Base-by-base conservation (phyloP, 768 basidiomycete species). In the Jaapia argillacea region DNA sequence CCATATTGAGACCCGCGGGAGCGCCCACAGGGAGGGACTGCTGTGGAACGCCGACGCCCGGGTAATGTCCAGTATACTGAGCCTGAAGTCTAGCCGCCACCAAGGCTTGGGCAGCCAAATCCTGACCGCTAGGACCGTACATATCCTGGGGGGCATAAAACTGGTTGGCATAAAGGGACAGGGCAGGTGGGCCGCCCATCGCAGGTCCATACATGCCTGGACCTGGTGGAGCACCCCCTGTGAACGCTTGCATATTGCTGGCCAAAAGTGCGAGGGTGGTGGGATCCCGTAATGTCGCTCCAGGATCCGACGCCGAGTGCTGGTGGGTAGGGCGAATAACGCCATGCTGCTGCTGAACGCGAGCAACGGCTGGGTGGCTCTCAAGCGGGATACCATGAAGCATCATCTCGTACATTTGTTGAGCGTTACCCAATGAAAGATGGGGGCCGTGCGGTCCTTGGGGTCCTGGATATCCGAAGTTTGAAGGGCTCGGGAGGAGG, bases 391-490 rank as follows among this genome's bases (percentile, higher is more conserved):
- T 61, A 22, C 65, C 71, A 33, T 75, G 74, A 39, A 77, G 63
- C 74, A 87, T 83, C 80, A 85, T 83, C 54, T 86, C 84, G 53
- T 86, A 87, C 42, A 86, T 54, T 53, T 85, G 84, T 52, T 86
- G 85, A 23, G 83, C 72, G 54, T 74, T 83, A 46, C 79, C 81
- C 42, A 86, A 64, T 7, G 83, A 79, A 44, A 85, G 70, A 49
- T 83, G 80, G 13, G 79, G 66, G n/a, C 76, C 71, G 53, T 82
- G 79, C 28, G 68, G 65, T 33, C 82, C 45, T 64, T 68, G 35
- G 28, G 28, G 28, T 5, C 52, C 52, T 16, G 60, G 53, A 46
- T 64, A 65, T 25, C 50, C 51, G 49, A 81, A 66, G 43, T 68
- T 63, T 10, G 73, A 68, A 12, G 77, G 73, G 43, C 66, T 78